Base-by-base conservation (phyloP, 2,329 filamentous ascomycete species). In the Epichloe festucae region DNA sequence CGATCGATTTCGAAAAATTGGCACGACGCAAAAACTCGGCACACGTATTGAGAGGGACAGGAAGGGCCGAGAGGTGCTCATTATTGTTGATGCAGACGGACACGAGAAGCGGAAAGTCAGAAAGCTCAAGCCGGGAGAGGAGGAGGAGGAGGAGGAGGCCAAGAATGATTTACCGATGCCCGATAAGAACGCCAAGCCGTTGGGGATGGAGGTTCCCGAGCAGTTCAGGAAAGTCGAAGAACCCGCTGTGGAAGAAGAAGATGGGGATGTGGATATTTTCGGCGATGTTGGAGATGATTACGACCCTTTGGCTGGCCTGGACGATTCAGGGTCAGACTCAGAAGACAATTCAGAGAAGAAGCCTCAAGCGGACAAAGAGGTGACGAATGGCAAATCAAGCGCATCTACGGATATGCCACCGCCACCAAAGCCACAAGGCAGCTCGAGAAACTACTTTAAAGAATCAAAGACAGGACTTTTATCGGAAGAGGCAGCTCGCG, bases 161-260 rank as follows among this genome's bases (percentile, higher is more conserved):
- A 65, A 46, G 10, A 65, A 64, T 34, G 73, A 70, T 27, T 65
- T 81, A 27, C 65, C 78, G 36, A 70, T 75, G 66, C 76, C 76
- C 3, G 74, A 78, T 54, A 77, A 79, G 54, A 69, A 76, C 54
- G 73, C 70, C 21, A 75, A 76, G 56, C 78, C 79, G 0, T 67
- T 84, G 0, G 82, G 81, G 0, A 84, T 84, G 80, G 79, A 83
- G 52, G 77, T 84, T 7, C 80, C 82, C 2, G 78, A 82, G 49
- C 70, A 75, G 39, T 80, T 78, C 59, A 67, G 63, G 48, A 75
- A 74, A 52, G 66, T 73, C 44, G 70, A 72, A 38, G 65, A 67
- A 6, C 65, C 74, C 10, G 35, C 21, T 5, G 39, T 10, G 1
- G 69, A 77, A 53, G 67, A 73, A 56, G 73, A 79, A 19, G 71